Percentiles rank a stretch among this genome's conserved stretches.
Evolutionary conservation across 176 grass and related monocot genomes (phyloP).

Genomic region (Calamus simplicifolius): DNA sequence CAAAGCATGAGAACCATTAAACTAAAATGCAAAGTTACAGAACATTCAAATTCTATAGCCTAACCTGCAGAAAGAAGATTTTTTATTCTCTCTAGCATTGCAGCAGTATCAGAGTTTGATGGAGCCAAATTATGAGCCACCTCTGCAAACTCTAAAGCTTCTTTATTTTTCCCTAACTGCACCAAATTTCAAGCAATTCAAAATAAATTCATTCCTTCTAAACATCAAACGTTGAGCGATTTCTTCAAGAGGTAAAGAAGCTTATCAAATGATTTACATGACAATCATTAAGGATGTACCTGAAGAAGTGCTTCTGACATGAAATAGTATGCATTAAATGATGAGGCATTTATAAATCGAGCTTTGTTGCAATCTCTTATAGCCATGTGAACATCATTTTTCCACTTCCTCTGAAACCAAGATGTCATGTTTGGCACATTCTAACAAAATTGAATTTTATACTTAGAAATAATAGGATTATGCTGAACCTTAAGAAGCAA

Average conservation of each 20-base stretch:
- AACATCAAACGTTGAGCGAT: background rate
- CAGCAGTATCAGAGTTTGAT: slow-evolving; percentile 36
- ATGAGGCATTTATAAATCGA: slow-evolving; percentile 51
- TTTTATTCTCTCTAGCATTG: slow-evolving; percentile 52
- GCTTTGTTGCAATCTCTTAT: slow-evolving; percentile 77
- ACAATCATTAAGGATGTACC: slow-evolving; percentile 30
- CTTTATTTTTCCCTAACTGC: slow-evolving; percentile 80
- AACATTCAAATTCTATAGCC: background rate
- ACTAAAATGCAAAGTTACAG: too few species aligned
- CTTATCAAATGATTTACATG: background rate
- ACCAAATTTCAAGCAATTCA: slow-evolving; percentile 12
- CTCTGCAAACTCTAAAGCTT: slow-evolving; percentile 60
- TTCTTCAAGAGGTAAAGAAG: background rate
- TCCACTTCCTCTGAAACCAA: slow-evolving; percentile 83
- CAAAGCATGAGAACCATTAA: too few species aligned
- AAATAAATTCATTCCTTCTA: background rate
- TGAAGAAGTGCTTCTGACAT: slow-evolving; percentile 80
- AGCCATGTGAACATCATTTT: slow-evolving; percentile 94
- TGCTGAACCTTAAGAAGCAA: slow-evolving; percentile 77
- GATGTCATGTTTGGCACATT: slow-evolving; percentile 16
- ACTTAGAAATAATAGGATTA: slow-evolving; percentile 21
- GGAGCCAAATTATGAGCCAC: slow-evolving; percentile 36
- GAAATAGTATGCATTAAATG: slow-evolving; percentile 58
- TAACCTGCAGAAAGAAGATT: slow-evolving; percentile 52
- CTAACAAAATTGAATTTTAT: slow-evolving; percentile 9